phyloP scores from a whole-genome alignment of 2,329 filamentous ascomycete species.

The Alternaria ventricosa region DNA sequence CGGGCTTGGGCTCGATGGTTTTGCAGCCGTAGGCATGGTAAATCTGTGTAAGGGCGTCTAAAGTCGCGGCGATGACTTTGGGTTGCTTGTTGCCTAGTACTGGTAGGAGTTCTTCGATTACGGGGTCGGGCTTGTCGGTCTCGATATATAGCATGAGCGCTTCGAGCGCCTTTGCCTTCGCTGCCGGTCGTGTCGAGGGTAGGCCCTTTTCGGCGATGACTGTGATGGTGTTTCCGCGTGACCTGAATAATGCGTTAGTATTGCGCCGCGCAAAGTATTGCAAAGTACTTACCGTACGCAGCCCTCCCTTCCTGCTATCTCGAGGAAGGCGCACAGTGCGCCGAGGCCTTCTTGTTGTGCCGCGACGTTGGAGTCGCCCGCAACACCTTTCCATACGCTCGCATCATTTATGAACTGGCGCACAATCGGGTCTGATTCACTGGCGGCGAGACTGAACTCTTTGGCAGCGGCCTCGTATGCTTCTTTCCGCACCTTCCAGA shows the following conservation, averaged over 20 bases:
- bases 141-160: conserved; percentile 89
- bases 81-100: conserved; percentile 86
- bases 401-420: conserved; percentile 86
- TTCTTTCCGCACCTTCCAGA: conserved; percentile 96
- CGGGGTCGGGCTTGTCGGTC: conserved; percentile 80
- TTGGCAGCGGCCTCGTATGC: conserved; percentile 93
- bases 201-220: conserved; percentile 92
- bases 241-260: conserved; percentile 56
- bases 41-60: conserved; percentile 79
- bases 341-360: conserved; percentile 92
- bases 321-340: conserved; percentile 88
- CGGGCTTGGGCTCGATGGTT: conserved; percentile 88
- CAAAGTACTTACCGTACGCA: conserved; percentile 66
- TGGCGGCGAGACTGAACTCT: conserved; percentile 81
- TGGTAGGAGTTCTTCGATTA: conserved; percentile 89
- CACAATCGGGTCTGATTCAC: conserved; percentile 86
- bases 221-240: conserved; percentile 74
- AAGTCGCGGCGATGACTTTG: conserved; percentile 79
- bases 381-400: conserved; percentile 87
- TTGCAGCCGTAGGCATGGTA: conserved; percentile 96
- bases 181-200: conserved; percentile 83
- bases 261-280: not conserved
- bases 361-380: conserved; percentile 93
- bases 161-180: conserved; percentile 86
- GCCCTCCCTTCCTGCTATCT: conserved; percentile 83